Evolutionary conservation across 2,329 filamentous ascomycete species (phyloP).

Genomic region (Neonectria hederae): DNA sequence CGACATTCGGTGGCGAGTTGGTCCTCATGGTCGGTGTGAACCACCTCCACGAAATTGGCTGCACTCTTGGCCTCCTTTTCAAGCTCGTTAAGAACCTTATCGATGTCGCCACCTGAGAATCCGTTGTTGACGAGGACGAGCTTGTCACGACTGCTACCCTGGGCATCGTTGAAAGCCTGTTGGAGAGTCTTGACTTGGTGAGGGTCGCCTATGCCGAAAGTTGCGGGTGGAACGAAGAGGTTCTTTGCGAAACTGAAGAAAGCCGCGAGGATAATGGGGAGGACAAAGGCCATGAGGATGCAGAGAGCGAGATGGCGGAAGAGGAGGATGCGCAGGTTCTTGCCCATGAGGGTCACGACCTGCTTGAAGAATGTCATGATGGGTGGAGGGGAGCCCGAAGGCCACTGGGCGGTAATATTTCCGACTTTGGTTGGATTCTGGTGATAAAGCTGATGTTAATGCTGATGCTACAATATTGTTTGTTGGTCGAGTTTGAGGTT

Average conservation of each 20-base stretch:
- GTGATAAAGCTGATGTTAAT: neutral
- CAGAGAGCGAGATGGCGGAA: conserved; percentile 63
- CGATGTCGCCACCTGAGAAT: conserved; percentile 73
- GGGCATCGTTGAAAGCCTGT: conserved; percentile 68
- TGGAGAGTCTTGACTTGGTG: conserved; percentile 70
- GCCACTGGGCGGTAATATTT: neutral
- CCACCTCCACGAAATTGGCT: conserved; percentile 63
- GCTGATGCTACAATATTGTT: neutral
- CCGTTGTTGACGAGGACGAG: conserved; percentile 84
- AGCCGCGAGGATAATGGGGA: conserved; percentile 66
- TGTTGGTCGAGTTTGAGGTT: neutral
- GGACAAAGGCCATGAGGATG: conserved; percentile 64
- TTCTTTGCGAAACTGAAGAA: conserved; percentile 80
- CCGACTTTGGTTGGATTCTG: neutral
- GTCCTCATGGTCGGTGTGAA: conserved; percentile 63
- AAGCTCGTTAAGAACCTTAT: conserved; percentile 72
- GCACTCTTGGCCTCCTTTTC: conserved; percentile 64
- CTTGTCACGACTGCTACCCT: conserved; percentile 67
- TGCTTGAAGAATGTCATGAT: conserved; percentile 65
- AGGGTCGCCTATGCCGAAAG: conserved; percentile 75
- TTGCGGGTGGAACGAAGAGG: conserved; percentile 80
- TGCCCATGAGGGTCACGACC: conserved; percentile 68
- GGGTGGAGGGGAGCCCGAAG: conserved; percentile 22
- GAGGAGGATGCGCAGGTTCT: conserved; percentile 69
- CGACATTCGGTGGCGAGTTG: conserved; percentile 71